Conservation (phyloP, 148 eudicot species). For the Pouteria glomerata region DNA sequence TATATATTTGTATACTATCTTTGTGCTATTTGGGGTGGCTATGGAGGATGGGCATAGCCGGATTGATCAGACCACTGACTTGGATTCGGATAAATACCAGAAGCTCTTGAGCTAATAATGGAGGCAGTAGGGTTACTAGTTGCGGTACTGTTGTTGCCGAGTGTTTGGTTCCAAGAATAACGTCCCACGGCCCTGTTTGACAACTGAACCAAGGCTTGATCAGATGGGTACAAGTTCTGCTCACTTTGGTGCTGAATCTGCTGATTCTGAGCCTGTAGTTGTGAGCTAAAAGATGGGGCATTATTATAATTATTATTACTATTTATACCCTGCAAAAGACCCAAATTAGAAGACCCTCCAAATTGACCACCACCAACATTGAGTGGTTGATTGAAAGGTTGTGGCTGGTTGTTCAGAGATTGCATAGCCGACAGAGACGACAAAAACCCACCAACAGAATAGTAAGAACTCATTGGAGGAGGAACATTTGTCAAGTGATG, state of each 20-base stretch:
- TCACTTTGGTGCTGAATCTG: conserved; percentile 16
- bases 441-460: conserved; percentile 28
- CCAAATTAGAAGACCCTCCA: conserved; percentile 24
- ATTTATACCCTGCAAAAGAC: conserved; percentile 28
- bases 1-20: too few species aligned
- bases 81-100: conserved; percentile 3
- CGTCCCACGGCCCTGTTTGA: conserved; percentile 7
- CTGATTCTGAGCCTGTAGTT: conserved; percentile 10
- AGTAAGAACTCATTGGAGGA: background rate
- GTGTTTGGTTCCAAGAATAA: conserved; percentile 14
- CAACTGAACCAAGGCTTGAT: background rate
- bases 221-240: background rate
- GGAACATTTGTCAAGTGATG: background rate
- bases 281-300: conserved; percentile 8
- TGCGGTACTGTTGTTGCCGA: background rate
- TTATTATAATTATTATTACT: too few species aligned
- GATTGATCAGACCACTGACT: conserved; percentile 22
- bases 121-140: background rate
- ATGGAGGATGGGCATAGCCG: too few species aligned
- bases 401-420: conserved; percentile 11
- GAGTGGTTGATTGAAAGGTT: background rate
- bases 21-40: too few species aligned
- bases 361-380: conserved; percentile 7
- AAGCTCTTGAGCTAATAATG: too few species aligned
- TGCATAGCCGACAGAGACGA: conserved; percentile 28